A percentile compares a stretch with the other conserved stretches of the same genome.
Conservation (phyloP, 164 flowering plant genomes). For the Platanus orientalis region DNA sequence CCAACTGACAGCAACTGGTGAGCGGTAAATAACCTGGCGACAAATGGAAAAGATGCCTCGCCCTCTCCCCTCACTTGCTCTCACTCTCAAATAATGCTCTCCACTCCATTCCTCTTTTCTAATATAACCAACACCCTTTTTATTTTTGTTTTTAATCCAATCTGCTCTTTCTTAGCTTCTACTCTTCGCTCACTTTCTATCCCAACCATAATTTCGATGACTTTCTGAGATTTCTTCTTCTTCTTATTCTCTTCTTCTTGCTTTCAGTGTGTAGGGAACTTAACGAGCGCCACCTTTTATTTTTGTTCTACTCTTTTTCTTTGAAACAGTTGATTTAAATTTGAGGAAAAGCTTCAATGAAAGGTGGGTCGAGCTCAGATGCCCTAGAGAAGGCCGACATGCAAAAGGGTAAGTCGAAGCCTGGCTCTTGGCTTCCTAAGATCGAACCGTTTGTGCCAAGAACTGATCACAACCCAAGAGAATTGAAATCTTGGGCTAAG, state of each 20-base stretch:
- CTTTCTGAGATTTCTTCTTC: neutral
- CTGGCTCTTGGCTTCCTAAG: constrained; percentile 34
- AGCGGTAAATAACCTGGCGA: neutral
- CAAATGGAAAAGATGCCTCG: neutral
- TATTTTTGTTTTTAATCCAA: neutral
- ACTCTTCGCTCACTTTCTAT: constrained; percentile 13
- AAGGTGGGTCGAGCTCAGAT: constrained; percentile 59
- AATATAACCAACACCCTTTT: too few species aligned
- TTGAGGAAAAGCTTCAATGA: constrained; percentile 42
- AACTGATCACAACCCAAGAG: constrained; percentile 62
- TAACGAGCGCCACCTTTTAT: neutral
- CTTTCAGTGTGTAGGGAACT: neutral
- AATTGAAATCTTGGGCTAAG: constrained; percentile 90
- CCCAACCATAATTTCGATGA: neutral
- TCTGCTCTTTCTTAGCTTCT: constrained; percentile 25
- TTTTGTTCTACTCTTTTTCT: neutral
- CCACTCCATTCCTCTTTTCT: neutral
- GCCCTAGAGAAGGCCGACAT: constrained; percentile 18
- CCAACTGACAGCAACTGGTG: constrained; percentile 13
- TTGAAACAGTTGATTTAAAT: constrained; percentile 8
- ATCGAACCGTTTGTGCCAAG: constrained; percentile 71
- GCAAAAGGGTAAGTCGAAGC: constrained; percentile 27
- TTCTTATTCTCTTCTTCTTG: neutral
- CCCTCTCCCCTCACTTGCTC: neutral
- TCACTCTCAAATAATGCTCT: neutral